Base-by-base conservation (phyloP, 257 asterid genomes). In the Prunella vulgaris region DNA sequence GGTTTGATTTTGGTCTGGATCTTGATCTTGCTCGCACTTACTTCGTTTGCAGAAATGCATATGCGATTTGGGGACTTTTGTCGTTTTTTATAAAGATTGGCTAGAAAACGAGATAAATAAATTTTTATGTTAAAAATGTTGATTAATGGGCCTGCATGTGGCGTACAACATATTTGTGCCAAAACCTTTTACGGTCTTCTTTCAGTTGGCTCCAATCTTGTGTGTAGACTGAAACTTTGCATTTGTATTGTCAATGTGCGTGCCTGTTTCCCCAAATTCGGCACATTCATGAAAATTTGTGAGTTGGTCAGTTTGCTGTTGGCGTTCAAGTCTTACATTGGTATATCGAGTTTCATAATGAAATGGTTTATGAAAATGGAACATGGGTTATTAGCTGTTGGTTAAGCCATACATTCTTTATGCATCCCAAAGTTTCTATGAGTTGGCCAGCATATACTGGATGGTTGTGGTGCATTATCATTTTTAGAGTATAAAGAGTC, bases 1-100 rank as follows among this genome's bases (percentile, higher is more conserved):
- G 62, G 25, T 60, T 68, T 30, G 72, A 27, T 44, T 77, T 33
- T 20, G 42, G 21, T 37, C 4, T 56, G 21, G 32, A 22, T 54
- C 8, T 53, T 53, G 30, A 53, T 37, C 27, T 35, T 66, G 22
- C 18, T 44, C 22, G 68, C 17, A 10, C 56, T 49, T 57, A 38
- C 30, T 7, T 30, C 25, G 6, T 68, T 59, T 52, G 59, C 32
- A 10, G 42, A 64, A 54, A 49, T 67, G 5, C 12, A 52, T 15
- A 52, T 22, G 33, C 49, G 69, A 22, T 30, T 58, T 15, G 58
- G 40, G 62, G 52, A 9, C 20, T 59, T 13, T 27, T 62, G 3
- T 56, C 49, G 9, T 52, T 40, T 51, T 56, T 18, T 71, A 22
- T 48, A n/a, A 52, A 65, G 70, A 46, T 53, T 66, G 25, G 44